Base-by-base conservation (phyloP, 192 early-diverging fungal genomes). In the Backusella psychrophila region DNA sequence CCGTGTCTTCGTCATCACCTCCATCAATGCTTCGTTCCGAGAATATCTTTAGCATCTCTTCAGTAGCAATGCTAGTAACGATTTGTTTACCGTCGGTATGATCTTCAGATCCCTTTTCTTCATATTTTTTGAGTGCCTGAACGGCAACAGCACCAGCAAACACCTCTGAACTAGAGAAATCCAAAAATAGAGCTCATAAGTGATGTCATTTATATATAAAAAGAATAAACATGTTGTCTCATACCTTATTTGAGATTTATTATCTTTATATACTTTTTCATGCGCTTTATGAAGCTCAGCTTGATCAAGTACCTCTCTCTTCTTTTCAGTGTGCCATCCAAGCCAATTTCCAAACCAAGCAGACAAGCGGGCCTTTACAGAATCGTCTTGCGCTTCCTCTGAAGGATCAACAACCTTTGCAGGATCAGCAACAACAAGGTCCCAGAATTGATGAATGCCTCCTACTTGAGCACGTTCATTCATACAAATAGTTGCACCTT, bases 121-220 rank as follows among this genome's bases (percentile, higher is more conserved):
- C 85, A 66, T 80, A 82, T 4, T 72, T 66, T 31, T 79, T 81
- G 76, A 87, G 82, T 23, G 87, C 88, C 44, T 87, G 87, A 59
- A 87, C 87, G n/a, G 84, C 87, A 19, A 86, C 88, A n/a, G 88
- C 88, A 8, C 84, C 85, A 1, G 85, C 85, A 33, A 89, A 68
- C 8, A 81, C 31, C 65, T 85, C 84, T 63, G 83, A 82, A 44
- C 74, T 75, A 67, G 3, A 9, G 12, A 44, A 26, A 63, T 12
- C 8, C 8, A 63, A 26, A 63, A 26, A 63, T 26, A 26, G 56
- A 8, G 23, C 56, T 63, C 26, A 14, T 63, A 29, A 63, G 56
- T 29, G 56, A 63, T 63, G 56, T 63, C 56, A 63, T 63, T 29
- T 49, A 49, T n/a, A 49, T 49, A 49, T 49, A 49, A 49, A 49